phyloP scores from a whole-genome alignment of 352 stramenopile species.

The Globisporangium polare region DNA sequence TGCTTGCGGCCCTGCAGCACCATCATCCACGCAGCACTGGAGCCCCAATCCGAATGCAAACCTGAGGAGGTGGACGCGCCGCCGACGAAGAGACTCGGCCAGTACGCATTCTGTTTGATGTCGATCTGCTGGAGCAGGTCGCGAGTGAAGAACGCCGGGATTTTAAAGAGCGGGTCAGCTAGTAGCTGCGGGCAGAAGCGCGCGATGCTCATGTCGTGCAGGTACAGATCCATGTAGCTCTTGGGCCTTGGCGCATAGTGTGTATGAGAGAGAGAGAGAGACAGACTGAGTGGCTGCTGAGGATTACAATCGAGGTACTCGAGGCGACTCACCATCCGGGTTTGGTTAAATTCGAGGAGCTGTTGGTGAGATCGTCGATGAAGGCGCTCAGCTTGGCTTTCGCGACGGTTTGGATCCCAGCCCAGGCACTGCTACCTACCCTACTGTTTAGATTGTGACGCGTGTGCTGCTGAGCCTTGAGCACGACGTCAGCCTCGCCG shows the following conservation, averaged over 20 bases:
- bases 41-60: constrained; percentile 28
- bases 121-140: constrained; percentile 20
- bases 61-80: constrained; percentile 22
- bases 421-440: neutral
- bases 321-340: neutral
- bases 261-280: too few relatives aligned
- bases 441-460: neutral
- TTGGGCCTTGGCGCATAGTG: too few relatives aligned
- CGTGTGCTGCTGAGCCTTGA: neutral
- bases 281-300: too few relatives aligned
- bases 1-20: neutral
- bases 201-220: constrained; percentile 31
- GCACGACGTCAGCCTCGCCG: neutral
- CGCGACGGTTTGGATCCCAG: neutral
- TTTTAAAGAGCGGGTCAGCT: neutral
- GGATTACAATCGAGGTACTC: too few relatives aligned
- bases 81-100: constrained; percentile 41
- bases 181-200: constrained; percentile 29
- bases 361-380: neutral
- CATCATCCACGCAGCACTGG: neutral
- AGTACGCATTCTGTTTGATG: constrained; percentile 29
- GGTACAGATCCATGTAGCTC: constrained; percentile 25
- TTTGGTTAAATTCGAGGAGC: neutral
- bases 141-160: constrained; percentile 22
- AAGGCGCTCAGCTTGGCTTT: neutral